Base-by-base conservation (phyloP, 1,284 basidiomycete species). In the Fomitopsis palustris region DNA sequence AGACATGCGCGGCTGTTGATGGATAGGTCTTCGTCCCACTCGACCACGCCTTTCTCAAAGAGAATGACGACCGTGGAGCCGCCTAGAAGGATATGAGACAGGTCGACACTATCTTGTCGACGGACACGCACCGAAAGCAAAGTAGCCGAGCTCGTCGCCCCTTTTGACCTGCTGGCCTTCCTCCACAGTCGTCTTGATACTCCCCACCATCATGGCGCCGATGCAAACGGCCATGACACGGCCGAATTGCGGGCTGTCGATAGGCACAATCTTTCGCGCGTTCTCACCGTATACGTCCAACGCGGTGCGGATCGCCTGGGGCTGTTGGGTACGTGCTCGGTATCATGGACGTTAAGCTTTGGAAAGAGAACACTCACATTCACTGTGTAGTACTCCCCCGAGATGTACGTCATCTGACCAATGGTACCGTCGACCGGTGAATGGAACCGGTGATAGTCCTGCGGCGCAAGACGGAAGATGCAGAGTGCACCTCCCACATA, bases 361-460 rank as follows among this genome's bases (percentile, higher is more conserved):
- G 14, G 49, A 33, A 41, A 41, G n/a, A 8, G 6, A 8, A 9
- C 9, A 23, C 87, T 62, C 64, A 90, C 88, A 63, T 95, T 96
- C 62, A 96, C 94, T 0, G 95, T 96, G 72, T 96, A 96, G 72
- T 96, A 96, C 70, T 95, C 92, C 17, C 94, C 93, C 3, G 85
- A 65, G 62, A 96, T 90, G 65, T 88, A 81, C 2, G 85, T 87
- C 85, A 95, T 93, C 47, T 80, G 81, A 19, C 93, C 94, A 37
- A 96, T 83, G 25, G 71, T 83, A 0, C 94, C 96, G 64, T 94
- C 90, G 19, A 96, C 93, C 0, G 95, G 95, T 0, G 87, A 88
- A 72, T 98, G 96, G 82, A 96, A 98, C 0, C 96, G 88, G 74
- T 99, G 96, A 69, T 99, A 99, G 71, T 97, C 95, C 72, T 95